Base-by-base conservation (phyloP, 2,329 filamentous ascomycete genomes). In the Penicillium thymicola region DNA sequence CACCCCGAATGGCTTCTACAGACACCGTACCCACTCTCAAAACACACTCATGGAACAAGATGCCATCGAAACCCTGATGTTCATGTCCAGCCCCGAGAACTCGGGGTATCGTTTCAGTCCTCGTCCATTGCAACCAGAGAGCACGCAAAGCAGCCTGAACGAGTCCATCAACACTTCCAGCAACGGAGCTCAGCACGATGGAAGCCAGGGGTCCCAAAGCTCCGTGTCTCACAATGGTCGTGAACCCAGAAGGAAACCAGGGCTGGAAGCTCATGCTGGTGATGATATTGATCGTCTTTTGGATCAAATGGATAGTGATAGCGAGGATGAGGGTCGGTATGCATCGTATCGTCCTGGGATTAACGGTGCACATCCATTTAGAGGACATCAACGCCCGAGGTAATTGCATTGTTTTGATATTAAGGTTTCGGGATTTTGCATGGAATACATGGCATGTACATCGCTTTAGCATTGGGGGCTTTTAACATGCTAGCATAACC, bases 81-180 rank as follows among this genome's bases (percentile, higher is more conserved):
- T 79, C 64, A 79, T 80, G 78, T 78, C 77, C 40, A 81, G 78
- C 52, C 78, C 78, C 1, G 77, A 75, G 32, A 78, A 79, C 52
- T 78, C 77, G 5, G 75, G 74, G 1, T 77, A 76, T 58, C 74
- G 74, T 42, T 68, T 74, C 9, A 70, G 67, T 49, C 72, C 74
- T n/a, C 70, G 68, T 4, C 64, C 59, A 4, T 49, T 66, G 13
- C 60, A 70, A 47, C 59, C 59, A 37, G 48, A 54, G 46, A 54
- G 60, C 11, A 58, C 65, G 6, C 64, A 66, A 43, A 65, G 57
- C 48, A 73, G 65, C 51, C 61, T 69, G 21, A 67, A 68, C 45
- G 66, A 62, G 14, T 66, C 68, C 2, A 56, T 68, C 30, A 62
- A 57, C 30, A 54, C 60, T 11, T 36, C 40, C 25, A 57, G 52